Evolutionary conservation across 257 asterid species (phyloP), one percentile per base, ranked within the genome.

Genomic region (Solanum pinnatisectum): DNA sequence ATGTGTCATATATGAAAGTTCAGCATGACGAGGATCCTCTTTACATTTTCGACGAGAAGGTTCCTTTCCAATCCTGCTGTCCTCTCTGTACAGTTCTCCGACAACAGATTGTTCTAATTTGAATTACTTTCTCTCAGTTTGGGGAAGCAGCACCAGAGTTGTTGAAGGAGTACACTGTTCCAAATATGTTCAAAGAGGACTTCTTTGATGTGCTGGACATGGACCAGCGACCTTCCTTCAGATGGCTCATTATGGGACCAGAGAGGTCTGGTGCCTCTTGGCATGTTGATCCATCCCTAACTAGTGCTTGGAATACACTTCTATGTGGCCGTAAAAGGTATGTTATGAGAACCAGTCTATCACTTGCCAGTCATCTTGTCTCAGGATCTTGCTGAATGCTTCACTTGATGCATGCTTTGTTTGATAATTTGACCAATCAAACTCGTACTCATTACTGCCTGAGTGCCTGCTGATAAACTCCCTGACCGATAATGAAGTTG

Each of bases 261-360:
- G 99, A 96, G 92, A 93, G 99, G 91, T 97, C 99, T 89, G 99
- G 99, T 83, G 99, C 99, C 42, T 96, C 99, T 49, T 97, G 99
- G 99, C 99, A 96, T 85, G 98, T 97, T 15, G 99, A 97, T 94
- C 99, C 99, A 87, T 96, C 95, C 89, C 98, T 97, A 88, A 97
- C 99, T 87, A 97, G 99, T 92, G 99, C 98, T 52, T 97, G 98
- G 99, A 97, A 97, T 92, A 97, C 99, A 86, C 99, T 97, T 91
- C 92, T 97, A n/a, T 94, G 92, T 92, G 99, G 99, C 86, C 95
- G 98, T 87, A 97, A 97, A 93, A 95, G 98, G 99, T 97, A 89
- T 86, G 68, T 73, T 49, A 46, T 5, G n/a, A 44, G 37, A 77
- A 79, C 44, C 70, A 49, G 85, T 79, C 67, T 79, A 16, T 79